Percentiles rank a stretch among this genome's conserved stretches.
phyloP scores from a whole-genome alignment of 208 protist genomes.

The Crithidia bombi region DNA sequence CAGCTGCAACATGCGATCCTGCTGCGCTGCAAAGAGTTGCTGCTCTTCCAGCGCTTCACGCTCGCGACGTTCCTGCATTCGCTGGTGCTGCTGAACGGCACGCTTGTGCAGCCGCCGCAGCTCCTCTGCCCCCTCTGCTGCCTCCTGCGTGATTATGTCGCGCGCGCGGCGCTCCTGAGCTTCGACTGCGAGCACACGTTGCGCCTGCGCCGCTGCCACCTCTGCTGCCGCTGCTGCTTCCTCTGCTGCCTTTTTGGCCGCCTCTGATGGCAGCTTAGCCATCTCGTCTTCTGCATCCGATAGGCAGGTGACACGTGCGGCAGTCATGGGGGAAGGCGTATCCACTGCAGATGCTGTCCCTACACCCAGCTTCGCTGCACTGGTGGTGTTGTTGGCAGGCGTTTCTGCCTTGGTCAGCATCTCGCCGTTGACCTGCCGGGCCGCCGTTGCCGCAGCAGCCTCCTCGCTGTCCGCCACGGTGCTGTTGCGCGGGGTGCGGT shows the following conservation, averaged over 20 bases:
- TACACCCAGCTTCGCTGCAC: background rate
- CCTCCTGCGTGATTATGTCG: background rate
- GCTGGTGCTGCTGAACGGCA: background rate
- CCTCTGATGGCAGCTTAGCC: background rate
- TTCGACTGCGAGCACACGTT: background rate
- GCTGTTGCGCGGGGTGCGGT: slow-evolving; percentile 18
- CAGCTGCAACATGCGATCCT: background rate
- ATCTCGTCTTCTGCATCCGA: background rate
- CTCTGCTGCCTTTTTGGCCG: background rate
- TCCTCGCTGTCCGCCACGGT: background rate
- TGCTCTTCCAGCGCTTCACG: slow-evolving; percentile 1
- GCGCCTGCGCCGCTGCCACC: background rate
- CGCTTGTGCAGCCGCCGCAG: background rate
- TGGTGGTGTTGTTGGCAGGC: background rate
- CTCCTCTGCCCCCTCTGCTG: background rate
- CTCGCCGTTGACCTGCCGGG: background rate
- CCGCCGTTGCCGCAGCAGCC: background rate
- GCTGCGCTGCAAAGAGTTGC: background rate
- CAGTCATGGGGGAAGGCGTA: slow-evolving; percentile 27
- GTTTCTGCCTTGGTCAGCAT: background rate
- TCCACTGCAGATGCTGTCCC: slow-evolving; percentile 7
- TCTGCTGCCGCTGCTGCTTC: background rate
- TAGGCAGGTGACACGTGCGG: background rate
- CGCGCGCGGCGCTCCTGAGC: slow-evolving; percentile 1
- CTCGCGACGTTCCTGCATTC: slow-evolving; percentile 5